Evolutionary conservation across 306 rosid species (phyloP), one percentile per base, ranked within the genome.

Genomic region (Urtica urens): DNA sequence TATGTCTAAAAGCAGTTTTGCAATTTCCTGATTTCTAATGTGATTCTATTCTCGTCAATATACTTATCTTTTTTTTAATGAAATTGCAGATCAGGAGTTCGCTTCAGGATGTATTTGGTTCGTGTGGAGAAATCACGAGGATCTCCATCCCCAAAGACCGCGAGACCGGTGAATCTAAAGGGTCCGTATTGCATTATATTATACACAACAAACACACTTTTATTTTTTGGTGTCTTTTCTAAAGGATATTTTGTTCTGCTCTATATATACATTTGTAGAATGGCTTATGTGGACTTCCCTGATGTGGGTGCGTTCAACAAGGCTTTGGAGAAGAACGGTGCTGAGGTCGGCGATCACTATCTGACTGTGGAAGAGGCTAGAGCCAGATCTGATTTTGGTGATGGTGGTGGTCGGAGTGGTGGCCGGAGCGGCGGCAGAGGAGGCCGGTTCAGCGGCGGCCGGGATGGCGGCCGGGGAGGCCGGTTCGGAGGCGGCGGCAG

Each of bases 91-190:
- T 79, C 7, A 72, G 67, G 55, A 50, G 62, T 19, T 41, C 73
- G n/a, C 51, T 92, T 51, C 45, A 62, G 55, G 74, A 78, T 2
- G 77, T 62, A 47, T 92, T 92, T 42, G 60, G 59, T 33, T 26
- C 73, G 0, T 85, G 94, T 53, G 99, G 99, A 23, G 83, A 79
- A n/a, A 58, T 82, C 41, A 53, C 75, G 1, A 75, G 99, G 69
- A 12, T 85, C 3, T 75, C 95, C 4, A 30, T 90, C 23, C 95
- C 99, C 0, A 81, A 65, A 57, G 95, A 90, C 65, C 71, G 10
- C 2, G 99, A 85, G 0, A 34, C 76, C 60, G 92, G 92, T 12
- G 24, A 33, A 10, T 2, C 44, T 2, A 90, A 82, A 59, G 99
- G 99, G 96, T 85, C 38, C 18, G 67, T 59, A 5, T 40, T 4